These are phyloP conservation scores for Boletellus sp. DNA, from an alignment of 1,284 basidiomycete genomes.

Conservation along the genomic window DNA sequence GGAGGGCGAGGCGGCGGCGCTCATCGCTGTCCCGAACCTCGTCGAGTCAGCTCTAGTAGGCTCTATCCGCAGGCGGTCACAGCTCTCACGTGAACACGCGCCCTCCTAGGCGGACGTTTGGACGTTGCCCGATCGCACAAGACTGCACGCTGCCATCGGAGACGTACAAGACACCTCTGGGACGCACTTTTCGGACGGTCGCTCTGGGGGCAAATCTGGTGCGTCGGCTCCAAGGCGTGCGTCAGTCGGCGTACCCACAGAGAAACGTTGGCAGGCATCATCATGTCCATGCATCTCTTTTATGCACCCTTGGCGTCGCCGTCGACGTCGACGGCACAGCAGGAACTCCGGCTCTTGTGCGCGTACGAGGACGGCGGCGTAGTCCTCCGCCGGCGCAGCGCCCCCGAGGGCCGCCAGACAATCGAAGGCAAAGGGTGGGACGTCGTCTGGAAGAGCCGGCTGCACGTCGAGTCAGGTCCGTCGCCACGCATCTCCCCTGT, in stretches of 20 bases:
- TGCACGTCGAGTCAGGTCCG: constrained; percentile 79
- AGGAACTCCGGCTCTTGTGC: constrained; percentile 56
- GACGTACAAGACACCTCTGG: constrained; percentile 38
- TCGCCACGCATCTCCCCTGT: constrained; percentile 3
- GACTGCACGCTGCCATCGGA: constrained; percentile 80
- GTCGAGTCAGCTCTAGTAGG: constrained; percentile 80
- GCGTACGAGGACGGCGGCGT: constrained; percentile 84
- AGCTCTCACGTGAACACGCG: background rate
- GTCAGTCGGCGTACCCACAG: background rate
- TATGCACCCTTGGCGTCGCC: constrained; percentile 28
- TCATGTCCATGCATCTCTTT: constrained; percentile 81
- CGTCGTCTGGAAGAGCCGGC: constrained; percentile 60
- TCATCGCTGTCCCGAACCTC: constrained; percentile 81
- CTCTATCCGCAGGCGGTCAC: constrained; percentile 4
- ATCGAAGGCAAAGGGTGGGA: constrained; percentile 76
- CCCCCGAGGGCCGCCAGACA: constrained; percentile 41
- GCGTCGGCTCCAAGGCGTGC: background rate
- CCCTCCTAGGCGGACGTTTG: constrained; percentile 72
- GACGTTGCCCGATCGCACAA: constrained; percentile 56
- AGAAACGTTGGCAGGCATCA: constrained; percentile 53
- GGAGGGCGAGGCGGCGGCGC: constrained; percentile 33
- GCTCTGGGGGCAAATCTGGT: constrained; percentile 37
- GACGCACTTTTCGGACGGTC: constrained; percentile 40
- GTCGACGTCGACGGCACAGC: constrained; percentile 31
- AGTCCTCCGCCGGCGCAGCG: constrained; percentile 52